Base-by-base conservation (phyloP, 768 basidiomycete species). In the Auriscalpium orientale region DNA sequence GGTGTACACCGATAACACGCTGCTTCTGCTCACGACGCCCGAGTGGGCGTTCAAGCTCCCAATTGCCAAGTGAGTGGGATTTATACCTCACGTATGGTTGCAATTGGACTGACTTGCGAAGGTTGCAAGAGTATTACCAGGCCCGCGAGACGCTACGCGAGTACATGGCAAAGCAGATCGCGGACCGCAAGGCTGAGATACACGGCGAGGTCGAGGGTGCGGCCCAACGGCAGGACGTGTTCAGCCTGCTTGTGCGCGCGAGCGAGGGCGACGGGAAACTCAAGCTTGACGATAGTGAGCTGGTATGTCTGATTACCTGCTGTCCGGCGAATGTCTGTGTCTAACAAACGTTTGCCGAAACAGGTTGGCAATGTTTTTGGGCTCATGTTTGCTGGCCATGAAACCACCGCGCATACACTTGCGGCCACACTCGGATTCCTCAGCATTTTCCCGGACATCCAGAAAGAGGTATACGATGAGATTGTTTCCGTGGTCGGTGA, bases 371-470 rank as follows among this genome's bases (percentile, higher is more conserved):
- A 63, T 40, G 54, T 59, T 15, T 63, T 63, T 46, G 51, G 49
- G 28, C 28, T 63, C 43, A 22, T 63, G 45, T 63, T 63, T 50
- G 62, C 62, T 2, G 62, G 62, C n/a, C 59, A 63, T 35, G 62
- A 74, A 50, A 72, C 71, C 1, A 74, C 68, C 3, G 60, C 70
- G 16, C 64, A 67, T 15, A 67, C 61, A 11, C 59, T 74, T 21
- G 68, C 70, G 15, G 72, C 69, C 4, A 68, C 70, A 4, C 58
- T 71, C 36, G 73, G 64, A 1, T 65, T 64, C 49, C 63, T 72
- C 16, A 67, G 70, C 34, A 40, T 69, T 33, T 51, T 74, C 55
- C 58, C 59, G 8, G 56, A 59, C 5, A 54, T 71, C 13, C 72
- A 73, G 54, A 66, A 72, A 4, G 67, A 72, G 21, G 63, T 67